Evolutionary conservation across 345 rosid species (phyloP), one percentile per base, ranked within the genome.

Genomic region (Pistacia integerrima): DNA sequence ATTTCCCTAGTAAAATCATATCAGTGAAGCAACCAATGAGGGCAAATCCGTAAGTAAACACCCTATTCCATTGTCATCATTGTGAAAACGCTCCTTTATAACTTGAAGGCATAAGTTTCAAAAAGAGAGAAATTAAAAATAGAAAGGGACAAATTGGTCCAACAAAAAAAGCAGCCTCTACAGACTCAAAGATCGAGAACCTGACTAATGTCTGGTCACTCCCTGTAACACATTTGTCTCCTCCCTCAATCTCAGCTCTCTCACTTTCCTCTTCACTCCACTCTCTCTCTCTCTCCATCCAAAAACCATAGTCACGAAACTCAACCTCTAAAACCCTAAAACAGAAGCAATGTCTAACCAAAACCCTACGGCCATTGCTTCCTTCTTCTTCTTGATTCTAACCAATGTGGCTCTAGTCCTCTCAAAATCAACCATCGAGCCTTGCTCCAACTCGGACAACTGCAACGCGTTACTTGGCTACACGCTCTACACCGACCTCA

Each of bases 401-500:
- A 20, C 81, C 83, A 85, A 72, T 80, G 83, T 78, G 30, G 74
- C 76, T 30, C 35, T 56, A 1, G 91, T 85, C 22, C 69, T 72
- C 6, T 62, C 97, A 30, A 95, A 95, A 83, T 95, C 99, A 13
- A 95, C 98, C 22, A 95, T 95, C 16, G 99, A 95, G 83, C 97
- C 99, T 3, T 95, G 99, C 80, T 88, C 99, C 10, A 92, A 83
- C 80, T 86, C 85, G 18, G 91, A 91, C 78, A 80, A 91, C 41
- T 95, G 99, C 83, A 88, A 84, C 81, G 91, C 99, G 35, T 73
- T 93, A 54, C 92, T 95, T 64, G 98, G 97, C 22, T 95, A 95
- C 91, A 91, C 93, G 0, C 97, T 95, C 77, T 92, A 93, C 93
- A 87, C 97, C 1, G 97, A 95, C 85, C 97, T 95, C 76, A 95